Conservation (phyloP, 306 rosid genomes). For the Glycine soja region DNA sequence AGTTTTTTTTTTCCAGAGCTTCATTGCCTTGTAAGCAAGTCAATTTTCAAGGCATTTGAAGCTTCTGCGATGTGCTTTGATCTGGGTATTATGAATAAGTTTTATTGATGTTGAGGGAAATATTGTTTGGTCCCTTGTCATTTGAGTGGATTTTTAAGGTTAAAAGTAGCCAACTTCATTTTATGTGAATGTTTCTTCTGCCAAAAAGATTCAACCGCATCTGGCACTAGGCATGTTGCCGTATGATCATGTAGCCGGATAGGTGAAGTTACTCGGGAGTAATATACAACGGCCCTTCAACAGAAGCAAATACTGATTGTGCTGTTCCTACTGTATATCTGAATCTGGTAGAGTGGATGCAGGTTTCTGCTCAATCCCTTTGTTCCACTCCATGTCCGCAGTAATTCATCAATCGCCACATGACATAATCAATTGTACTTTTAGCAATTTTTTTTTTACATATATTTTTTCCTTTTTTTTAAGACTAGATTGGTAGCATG, state of each 20-base stretch:
- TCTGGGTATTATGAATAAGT: constrained; percentile 51
- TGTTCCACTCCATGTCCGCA: neutral
- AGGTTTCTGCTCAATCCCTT: constrained; percentile 44
- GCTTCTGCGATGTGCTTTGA: constrained; percentile 40
- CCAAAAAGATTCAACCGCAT: constrained; percentile 45
- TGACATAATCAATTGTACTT: neutral
- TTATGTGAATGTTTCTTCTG: constrained; percentile 43
- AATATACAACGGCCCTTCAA: constrained; percentile 27
- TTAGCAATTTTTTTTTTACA: constrained; percentile 7
- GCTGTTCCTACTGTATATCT: constrained; percentile 40
- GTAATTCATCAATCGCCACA: constrained; percentile 37
- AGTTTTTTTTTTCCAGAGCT: constrained; percentile 31
- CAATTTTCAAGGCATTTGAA: constrained; percentile 58
- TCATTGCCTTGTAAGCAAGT: constrained; percentile 47
- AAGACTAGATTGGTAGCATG: neutral
- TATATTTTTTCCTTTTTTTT: no score
- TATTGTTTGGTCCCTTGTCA: constrained; percentile 41
- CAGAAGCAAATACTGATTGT: constrained; percentile 35
- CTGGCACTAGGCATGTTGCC: constrained; percentile 46
- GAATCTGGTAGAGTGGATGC: constrained; percentile 35
- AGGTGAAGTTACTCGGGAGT: constrained; percentile 39
- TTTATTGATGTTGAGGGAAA: constrained; percentile 48
- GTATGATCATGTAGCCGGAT: constrained; percentile 38
- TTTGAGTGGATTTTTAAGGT: constrained; percentile 42
- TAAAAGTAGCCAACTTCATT: constrained; percentile 38